Base-by-base conservation (phyloP, 1,284 basidiomycete species). In the Amylostereum areolatum region DNA sequence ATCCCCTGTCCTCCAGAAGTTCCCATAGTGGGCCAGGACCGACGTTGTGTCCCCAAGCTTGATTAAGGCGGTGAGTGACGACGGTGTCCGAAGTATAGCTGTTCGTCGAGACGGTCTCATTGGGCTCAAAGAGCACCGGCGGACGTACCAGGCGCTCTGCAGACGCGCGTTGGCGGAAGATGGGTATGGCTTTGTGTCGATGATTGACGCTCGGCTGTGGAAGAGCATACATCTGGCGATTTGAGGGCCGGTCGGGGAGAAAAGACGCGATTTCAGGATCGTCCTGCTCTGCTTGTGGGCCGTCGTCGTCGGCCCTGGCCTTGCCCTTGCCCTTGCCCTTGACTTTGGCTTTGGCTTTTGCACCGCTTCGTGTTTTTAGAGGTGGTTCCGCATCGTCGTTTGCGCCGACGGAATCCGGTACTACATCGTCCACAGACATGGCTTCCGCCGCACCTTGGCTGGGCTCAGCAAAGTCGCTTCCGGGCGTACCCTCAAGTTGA, bases 1-100 rank as follows among this genome's bases (percentile, higher is more conserved):
- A 92, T 0, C 76, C 78, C 46, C 85, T 64, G 57, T 92, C 89
- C 59, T 91, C 85, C 39, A 78, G 65, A 33, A 89, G 63, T 48
- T 86, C 78, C 81, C 85, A 89, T 4, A 85, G 58, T 4, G 86
- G 86, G 0, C 89, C 89, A 6, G 77, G 63, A 1, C 86, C 85
- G 18, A 86, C 74, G 57, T 86, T 87, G 57, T 77, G 79, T 0
- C 83, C 80, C 80, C 80, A 84, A 0, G 81, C 71, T 56, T 80
- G 85, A 55, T 72, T 78, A 10, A 83, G 64, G 28, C 77, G 70
- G 31, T 73, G 72, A 3, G 68, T 66, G 11, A 79, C 62, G 35
- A 65, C 68, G 1, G 63, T 41, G 43, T 66, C 67, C 42, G 71
- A 64, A 1, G 73, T 76, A 55, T 77, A 77, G 49, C 71, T 72